Evolutionary conservation across 2,329 filamentous ascomycete species (phyloP), one percentile per base, ranked within the genome.

Genomic region (Triangularia verruculosa): DNA sequence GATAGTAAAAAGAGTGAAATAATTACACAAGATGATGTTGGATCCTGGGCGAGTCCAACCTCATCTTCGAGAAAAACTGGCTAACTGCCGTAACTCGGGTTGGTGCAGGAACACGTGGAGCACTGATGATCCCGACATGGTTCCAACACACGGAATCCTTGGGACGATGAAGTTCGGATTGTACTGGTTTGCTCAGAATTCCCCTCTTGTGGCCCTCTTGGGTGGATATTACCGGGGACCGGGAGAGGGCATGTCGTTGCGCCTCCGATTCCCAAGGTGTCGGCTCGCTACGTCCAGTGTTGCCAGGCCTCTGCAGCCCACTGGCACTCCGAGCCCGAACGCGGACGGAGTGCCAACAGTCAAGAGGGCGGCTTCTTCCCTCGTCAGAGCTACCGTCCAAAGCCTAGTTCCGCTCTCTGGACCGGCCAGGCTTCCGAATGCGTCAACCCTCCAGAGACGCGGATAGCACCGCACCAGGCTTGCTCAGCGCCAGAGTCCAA

Each of bases 51-150:
- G 63, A 69, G 64, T 68, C 61, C 67, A 59, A 57, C 30, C 53
- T 59, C 59, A 47, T 56, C 52, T 70, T 70, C 64, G 65, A 69
- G 65, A 68, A 69, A 61, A 39, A 55, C 57, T 55, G 56, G 55
- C 32, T 34, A 52, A 47, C 22, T 54, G 55, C 25, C 7, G 34
- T 57, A 55, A n/a, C 52, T 61, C 69, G 68, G 69, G 34, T 69
- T 56, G 60, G 54, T 67, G 67, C 68, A 66, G 57, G 69, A 71
- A 70, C 69, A 63, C 60, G 69, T 71, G 69, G 69, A 67, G 65
- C 52, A 28, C 22, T 30, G 34, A 9, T 60, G n/a, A n/a, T 47
- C n/a, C n/a, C 32, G 25, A 27, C 12, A 30, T 30, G 39, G 32
- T 39, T 43, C 30, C 22, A 22, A 27, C 17, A 25, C 30, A 59